A percentile compares a stretch with the other conserved stretches of the same genome.
Evolutionary conservation across 352 stramenopile species (phyloP).

Genomic region (Globisporangium paddicum): DNA sequence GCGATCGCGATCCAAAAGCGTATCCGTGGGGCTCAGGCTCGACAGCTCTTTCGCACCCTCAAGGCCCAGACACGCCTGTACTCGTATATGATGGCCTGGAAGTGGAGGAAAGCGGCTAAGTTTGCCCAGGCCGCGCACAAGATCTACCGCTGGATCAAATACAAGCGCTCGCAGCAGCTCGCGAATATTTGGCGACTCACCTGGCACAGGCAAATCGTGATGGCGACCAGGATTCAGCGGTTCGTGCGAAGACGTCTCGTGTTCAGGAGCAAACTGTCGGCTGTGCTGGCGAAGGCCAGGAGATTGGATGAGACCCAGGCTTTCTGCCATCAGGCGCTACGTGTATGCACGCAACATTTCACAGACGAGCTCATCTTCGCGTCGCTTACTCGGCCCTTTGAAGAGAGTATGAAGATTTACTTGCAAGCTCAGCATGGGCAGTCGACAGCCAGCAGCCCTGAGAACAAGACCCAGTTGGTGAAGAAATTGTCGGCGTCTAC

Average conservation of each 20-base stretch:
- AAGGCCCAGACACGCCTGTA: constrained; percentile 25
- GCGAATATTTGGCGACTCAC: constrained; percentile 34
- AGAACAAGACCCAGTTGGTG: not conserved
- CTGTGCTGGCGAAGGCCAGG: constrained; percentile 13
- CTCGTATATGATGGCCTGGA: constrained; percentile 28
- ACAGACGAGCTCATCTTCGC: constrained; percentile 30
- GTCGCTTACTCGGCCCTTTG: constrained; percentile 17
- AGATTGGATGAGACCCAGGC: constrained; percentile 23
- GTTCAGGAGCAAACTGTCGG: constrained; percentile 15
- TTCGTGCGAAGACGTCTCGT: constrained; percentile 26
- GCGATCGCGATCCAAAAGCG: constrained; percentile 33
- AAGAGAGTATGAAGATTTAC: constrained; percentile 4
- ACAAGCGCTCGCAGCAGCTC: constrained; percentile 26
- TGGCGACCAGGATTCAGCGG: constrained; percentile 22
- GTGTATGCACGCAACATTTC: constrained; percentile 36
- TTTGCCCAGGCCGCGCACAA: constrained; percentile 19
- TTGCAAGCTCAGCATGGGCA: not conserved
- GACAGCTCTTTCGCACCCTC: constrained; percentile 15
- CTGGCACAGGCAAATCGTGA: constrained; percentile 15
- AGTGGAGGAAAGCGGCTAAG: constrained; percentile 22
- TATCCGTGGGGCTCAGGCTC: constrained; percentile 22
- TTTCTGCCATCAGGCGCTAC: constrained; percentile 35
- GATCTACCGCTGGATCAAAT: constrained; percentile 36
- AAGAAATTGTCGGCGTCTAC: not conserved
- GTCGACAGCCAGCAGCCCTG: not conserved